Base-by-base conservation (phyloP, 2,329 filamentous ascomycete genomes). In the Neospermospora avenae region DNA sequence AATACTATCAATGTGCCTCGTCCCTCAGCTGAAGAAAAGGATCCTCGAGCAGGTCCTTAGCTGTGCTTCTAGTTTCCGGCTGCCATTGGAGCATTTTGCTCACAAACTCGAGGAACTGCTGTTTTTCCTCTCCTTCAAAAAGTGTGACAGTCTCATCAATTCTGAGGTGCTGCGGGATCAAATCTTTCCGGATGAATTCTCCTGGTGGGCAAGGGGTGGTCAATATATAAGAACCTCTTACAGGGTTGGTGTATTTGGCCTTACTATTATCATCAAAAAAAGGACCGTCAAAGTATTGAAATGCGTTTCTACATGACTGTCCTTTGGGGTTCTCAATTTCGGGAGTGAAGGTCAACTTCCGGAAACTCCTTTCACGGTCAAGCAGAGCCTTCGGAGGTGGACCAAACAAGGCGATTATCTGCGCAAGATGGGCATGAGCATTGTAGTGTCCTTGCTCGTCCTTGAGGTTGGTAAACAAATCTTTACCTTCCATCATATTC, bases 61-160 rank as follows among this genome's bases (percentile, higher is more conserved):
- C 73, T 13, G 68, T 72, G 6, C 59, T 63, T 44, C 71, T 63
- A 49, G 71, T 55, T 58, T 70, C 68, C 11, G 71, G 72, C 22
- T 68, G 55, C 71, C 69, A 74, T 34, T 63, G 62, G 6, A 74
- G 61, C 72, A 73, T 75, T 45, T 63, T 63, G 11, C 42, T 42
- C 18, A 69, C 58, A 53, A 74, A 71, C 14, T 66, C 58, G n/a
- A 74, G 51, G 37, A 74, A 75, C 3, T 66, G 57, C 42, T 58
- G 35, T 55, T 71, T 71, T 18, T 74, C 70, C 18, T 71, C 64
- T n/a, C 61, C 67, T 42, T 64, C 22, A 10, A 72, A 46, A 39
- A 56, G 54, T 22, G 54, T 55, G 68, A 66, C 55, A 70, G 68
- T 34, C 16, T 65, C 63, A 74, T 58, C 57, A 67, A 57, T 57